Evolutionary conservation across 2,329 filamentous ascomycete species (phyloP), one percentile per base, ranked within the genome.

Genomic region (Cryphonectria naterciae): DNA sequence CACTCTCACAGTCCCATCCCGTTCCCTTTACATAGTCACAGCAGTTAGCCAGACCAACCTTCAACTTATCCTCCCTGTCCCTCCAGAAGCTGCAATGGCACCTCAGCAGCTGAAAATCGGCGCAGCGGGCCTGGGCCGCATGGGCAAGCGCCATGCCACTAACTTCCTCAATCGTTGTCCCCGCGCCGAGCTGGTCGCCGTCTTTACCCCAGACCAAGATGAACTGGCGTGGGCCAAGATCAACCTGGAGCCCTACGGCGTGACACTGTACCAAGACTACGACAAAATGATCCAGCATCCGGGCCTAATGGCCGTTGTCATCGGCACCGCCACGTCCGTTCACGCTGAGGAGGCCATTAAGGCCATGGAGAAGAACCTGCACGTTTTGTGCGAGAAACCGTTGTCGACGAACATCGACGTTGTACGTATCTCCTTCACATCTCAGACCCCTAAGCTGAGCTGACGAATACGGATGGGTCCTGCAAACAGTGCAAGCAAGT

Each of bases 351-450:
- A 90, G 74, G 83, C 87, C 1, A 86, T 88, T 75, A 83, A 85
- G 74, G 87, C 87, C 15, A 88, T 90, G 67, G 77, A 86, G 66
- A 81, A 81, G 11, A 82, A 85, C 60, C 82, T 85, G 74, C 88
- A 90, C 74, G 86, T 89, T 0, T 78, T 89, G 22, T 89, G 86
- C 74, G 88, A 90, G 80, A 89, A 89, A 80, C 88, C 87, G 1
- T 76, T 89, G 43, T 86, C 84, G 60, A 91, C 88, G 0, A 86
- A 83, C 69, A 81, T 89, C 22, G 87, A 89, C 74, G 81, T 89
- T 66, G 88, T 90, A 79, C 76, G 85, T 80, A 37, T 39, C 32
- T 10, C 22, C 32, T 35, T 13, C 37, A 11, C 37, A 71, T 56
- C 46, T n/a, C 46, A 52, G 19, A 22, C 4, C 46, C 4, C 4